Evolutionary conservation across 2,329 filamentous ascomycete genomes (phyloP), one percentile per base, ranked within the genome.

Genomic region (Pseudogymnoascus sp.): DNA sequence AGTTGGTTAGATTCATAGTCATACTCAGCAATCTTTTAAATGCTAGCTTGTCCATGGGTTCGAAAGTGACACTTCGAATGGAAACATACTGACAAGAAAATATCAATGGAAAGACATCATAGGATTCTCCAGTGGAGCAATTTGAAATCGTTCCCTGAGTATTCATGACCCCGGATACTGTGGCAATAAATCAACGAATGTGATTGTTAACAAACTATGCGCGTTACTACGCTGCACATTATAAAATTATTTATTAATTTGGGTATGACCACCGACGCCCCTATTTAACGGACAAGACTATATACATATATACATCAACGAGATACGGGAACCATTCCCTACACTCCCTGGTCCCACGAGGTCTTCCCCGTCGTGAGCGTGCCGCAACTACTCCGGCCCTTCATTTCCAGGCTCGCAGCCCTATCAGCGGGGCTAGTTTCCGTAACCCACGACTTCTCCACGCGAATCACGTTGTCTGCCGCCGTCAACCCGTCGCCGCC

Each of bases 361-460:
- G 18, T 56, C 50, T 56, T 56, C 5, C 11, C 50, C 28, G 50
- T 34, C 4, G 50, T 34, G 28, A 34, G n/a, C 10, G 50, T 56
- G 16, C 50, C n/a, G n/a, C n/a, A 34, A 34, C 50, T 56, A 56
- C 50, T 56, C 2, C 50, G n/a, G 8, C 28, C 50, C 11, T 56
- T 56, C 50, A 56, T 56, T 16, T 56, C 50, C 11, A 34, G 0
- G 23, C 44, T 50, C 23, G 4, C 14, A 3, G 23, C 25, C 4
- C 3, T 34, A 18, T 3, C 28, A 56, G 28, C 50, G 1, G 50
- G 50, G 5, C 28, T 34, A 5, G 50, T 56, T 14, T 56, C 50
- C n/a, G 50, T 56, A 56, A 56, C 50, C 50, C 50, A 56, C 5
- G 50, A 56, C 50, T 21, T 56, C 50, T 56, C 28, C 28, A 56